Evolutionary conservation across 805 yeast species (phyloP).

Genomic region (Hanseniaspora valbyensis): DNA sequence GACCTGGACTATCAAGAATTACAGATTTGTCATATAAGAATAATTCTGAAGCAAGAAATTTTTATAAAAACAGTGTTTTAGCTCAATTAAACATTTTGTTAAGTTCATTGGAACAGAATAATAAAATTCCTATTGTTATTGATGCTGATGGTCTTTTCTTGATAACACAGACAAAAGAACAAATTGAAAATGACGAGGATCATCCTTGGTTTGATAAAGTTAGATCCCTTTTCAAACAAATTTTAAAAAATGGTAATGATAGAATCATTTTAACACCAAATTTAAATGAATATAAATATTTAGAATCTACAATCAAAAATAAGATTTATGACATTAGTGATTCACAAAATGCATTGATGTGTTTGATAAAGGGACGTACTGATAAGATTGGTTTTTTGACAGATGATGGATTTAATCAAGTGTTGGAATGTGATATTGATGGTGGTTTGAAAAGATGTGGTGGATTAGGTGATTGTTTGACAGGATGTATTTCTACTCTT

Average conservation of each 20-base stretch:
- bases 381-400: slow-evolving; percentile 37
- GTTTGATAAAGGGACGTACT: slow-evolving; percentile 53
- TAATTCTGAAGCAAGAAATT: neutral
- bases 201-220: slow-evolving; percentile 6
- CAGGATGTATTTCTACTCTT: slow-evolving; percentile 39
- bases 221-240: slow-evolving; percentile 21
- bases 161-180: slow-evolving; percentile 32
- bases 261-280: slow-evolving; percentile 80
- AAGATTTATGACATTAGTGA: neutral
- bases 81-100: slow-evolving; percentile 5
- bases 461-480: slow-evolving; percentile 91
- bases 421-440: slow-evolving; percentile 34
- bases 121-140: slow-evolving; percentile 56
- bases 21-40: slow-evolving; percentile 4
- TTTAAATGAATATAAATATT: slow-evolving; percentile 65
- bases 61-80: slow-evolving; percentile 6
- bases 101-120: neutral
- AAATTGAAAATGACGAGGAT: neutral
- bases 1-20: slow-evolving; percentile 12
- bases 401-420: slow-evolving; percentile 39
- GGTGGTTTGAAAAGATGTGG: slow-evolving; percentile 82
- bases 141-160: slow-evolving; percentile 86
- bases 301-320: neutral
- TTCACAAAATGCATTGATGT: neutral
- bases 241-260: slow-evolving; percentile 41